Base-by-base conservation (phyloP, 441 rosid genomes). In the Euphorbia corollata region DNA sequence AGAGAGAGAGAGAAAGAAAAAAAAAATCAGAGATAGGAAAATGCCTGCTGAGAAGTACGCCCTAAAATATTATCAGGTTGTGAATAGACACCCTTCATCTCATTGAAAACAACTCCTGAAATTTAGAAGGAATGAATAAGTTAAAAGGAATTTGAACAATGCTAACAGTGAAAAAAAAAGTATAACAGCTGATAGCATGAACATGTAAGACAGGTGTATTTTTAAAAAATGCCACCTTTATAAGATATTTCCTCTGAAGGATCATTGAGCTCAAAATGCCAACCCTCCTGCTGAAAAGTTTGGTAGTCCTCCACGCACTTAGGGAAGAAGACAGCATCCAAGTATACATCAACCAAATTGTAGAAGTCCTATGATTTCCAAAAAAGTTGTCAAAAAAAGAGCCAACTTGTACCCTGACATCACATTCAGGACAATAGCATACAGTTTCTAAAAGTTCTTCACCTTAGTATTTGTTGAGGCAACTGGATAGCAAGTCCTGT, bases 51-150 rank as follows among this genome's bases (percentile, higher is more conserved):
- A 45, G 96, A 73, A 68, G 81, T 70, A 50, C 95, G 85, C 36
- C 92, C 96, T 74, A 93, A 74, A 71, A 90, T 82, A 77, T 87
- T 93, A 80, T 93, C 98, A 47, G 98, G 98, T 81, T 93, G 95
- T 24, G 98, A 93, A 69, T 93, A 93, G 70, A 93, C 97, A 72
- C 98, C 96, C 81, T 93, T 93, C 98, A 93, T 93, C 84, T 93
- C 98, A 76, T 93, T 93, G 71, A 93, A 90, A 64, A 93, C 97
- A 78, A 93, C 97, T 51, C 98, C 98, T 93, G 82, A 77, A 69
- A 76, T 64, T 60, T 51, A 67, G 58, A 70, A 55, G 59, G 56
- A 66, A 51, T 60, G 19, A 59, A 68, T 48, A 68, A 43, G 22
- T 24, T 10, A 39, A 39, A 8, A 39, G 51, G 22, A 54, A 22